phyloP scores from a whole-genome alignment of 2,329 filamentous ascomycete species.

The Ophiostoma piceae region DNA sequence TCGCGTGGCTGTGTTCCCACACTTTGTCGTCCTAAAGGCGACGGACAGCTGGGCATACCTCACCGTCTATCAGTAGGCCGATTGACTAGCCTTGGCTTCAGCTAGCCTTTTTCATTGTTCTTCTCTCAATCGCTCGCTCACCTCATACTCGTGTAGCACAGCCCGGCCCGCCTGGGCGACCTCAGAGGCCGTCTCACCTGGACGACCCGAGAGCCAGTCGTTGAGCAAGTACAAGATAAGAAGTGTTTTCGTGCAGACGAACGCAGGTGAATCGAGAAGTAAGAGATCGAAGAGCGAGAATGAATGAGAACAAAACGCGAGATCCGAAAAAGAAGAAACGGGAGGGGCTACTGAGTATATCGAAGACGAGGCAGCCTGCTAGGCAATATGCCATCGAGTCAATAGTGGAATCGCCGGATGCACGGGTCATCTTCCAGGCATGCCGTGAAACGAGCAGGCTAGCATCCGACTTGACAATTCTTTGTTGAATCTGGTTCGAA shows the following conservation, averaged over 20 bases:
- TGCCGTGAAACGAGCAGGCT: neutral
- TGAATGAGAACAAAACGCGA: neutral
- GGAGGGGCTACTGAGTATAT: neutral
- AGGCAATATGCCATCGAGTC: neutral
- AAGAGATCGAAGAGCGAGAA: neutral
- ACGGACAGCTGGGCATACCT: neutral
- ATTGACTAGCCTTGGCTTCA: neutral
- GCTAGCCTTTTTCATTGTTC: neutral
- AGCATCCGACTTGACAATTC: neutral
- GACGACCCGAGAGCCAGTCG: neutral
- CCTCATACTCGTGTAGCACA: slow-evolving; percentile 8
- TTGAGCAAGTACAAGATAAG: neutral
- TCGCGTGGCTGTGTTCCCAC: slow-evolving; percentile 22
- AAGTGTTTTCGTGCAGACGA: neutral
- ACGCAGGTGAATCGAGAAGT: neutral
- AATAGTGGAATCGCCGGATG: neutral
- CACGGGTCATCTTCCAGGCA: neutral
- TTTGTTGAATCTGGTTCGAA: neutral
- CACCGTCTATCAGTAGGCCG: neutral
- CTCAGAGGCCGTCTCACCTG: slow-evolving; percentile 10
- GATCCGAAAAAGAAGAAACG: neutral
- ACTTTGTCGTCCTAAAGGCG: neutral
- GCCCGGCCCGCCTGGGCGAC: slow-evolving; percentile 1
- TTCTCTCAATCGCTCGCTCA: neutral
- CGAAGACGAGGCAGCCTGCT: neutral